These are phyloP conservation scores for Zygosaccharomyces pseudobailii DNA, from an alignment of 1,139 yeast genomes.

Conservation along the genomic window DNA sequence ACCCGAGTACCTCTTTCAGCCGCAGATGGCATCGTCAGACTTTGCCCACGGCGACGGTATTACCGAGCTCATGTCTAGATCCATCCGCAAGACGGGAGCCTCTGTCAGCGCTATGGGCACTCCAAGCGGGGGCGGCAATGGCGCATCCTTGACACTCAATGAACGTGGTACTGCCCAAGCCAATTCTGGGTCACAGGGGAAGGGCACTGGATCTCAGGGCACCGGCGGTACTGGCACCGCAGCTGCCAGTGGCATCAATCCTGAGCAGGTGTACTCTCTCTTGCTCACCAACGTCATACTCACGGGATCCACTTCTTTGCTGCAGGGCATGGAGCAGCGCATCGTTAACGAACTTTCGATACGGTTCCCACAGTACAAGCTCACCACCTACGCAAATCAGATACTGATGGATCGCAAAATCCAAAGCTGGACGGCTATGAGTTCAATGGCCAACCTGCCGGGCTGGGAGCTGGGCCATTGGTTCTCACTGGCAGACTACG, in stretches of 20 bases:
- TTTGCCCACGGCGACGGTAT: slow-evolving; percentile 25
- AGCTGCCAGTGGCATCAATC: slow-evolving; percentile 8
- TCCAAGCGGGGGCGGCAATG: slow-evolving; percentile 13
- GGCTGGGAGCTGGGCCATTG: slow-evolving; percentile 31
- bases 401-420: slow-evolving; percentile 27
- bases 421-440: slow-evolving; percentile 29
- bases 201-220: background rate
- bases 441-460: slow-evolving; percentile 28
- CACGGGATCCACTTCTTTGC: slow-evolving; percentile 60
- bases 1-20: slow-evolving; percentile 30
- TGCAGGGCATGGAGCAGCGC: slow-evolving; percentile 59
- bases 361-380: slow-evolving; percentile 32
- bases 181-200: slow-evolving; percentile 1
- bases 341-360: slow-evolving; percentile 47
- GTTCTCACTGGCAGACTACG: slow-evolving; percentile 24
- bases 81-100: slow-evolving; percentile 31
- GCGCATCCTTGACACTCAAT: slow-evolving; percentile 14
- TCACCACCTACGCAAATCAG: slow-evolving; percentile 32
- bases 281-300: slow-evolving; percentile 56
- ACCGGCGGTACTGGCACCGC: slow-evolving; percentile 2
- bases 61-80: slow-evolving; percentile 25
- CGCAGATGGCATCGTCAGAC: slow-evolving; percentile 17
- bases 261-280: slow-evolving; percentile 23
- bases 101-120: slow-evolving; percentile 19
- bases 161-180: background rate